A percentile compares a stretch with the other conserved stretches of the same genome.
Conservation (phyloP, 139 green algal genomes). For the Tetradesmus lagerheimii region DNA sequence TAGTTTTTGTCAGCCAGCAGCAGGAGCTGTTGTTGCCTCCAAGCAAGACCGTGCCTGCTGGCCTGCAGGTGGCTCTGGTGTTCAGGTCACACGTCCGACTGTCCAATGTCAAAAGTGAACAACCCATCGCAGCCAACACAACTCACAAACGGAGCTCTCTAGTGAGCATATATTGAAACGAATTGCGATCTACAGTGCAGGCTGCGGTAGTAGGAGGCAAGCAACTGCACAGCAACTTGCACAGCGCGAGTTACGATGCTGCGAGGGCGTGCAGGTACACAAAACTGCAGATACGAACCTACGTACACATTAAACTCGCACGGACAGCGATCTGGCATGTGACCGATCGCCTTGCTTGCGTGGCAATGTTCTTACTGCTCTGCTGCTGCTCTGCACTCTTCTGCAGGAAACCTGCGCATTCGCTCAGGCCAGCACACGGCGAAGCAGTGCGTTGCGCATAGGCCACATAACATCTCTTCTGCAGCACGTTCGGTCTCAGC, state of each 20-base stretch:
- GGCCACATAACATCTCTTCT: neutral
- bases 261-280: neutral
- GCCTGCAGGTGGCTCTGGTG: too few species aligned
- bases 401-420: neutral
- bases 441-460: neutral
- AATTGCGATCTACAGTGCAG: too few species aligned
- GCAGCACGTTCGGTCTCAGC: neutral
- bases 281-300: neutral
- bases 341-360: neutral
- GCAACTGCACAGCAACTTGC: neutral
- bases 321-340: neutral
- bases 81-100: too few species aligned
- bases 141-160: too few species aligned
- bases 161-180: too few species aligned
- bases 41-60: too few species aligned
- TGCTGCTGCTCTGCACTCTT: neutral
- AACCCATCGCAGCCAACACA: too few species aligned
- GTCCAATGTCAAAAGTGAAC: too few species aligned
- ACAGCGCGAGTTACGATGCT: neutral
- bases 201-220: too few species aligned
- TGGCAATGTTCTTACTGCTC: neutral
- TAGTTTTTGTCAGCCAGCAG: too few species aligned
- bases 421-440: neutral
- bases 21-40: too few species aligned
- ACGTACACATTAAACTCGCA: neutral